A percentile compares a stretch with the other conserved stretches of the same genome.
Evolutionary conservation across 2,329 filamentous ascomycete genomes (phyloP).

Genomic region (Ilyonectria sp.): DNA sequence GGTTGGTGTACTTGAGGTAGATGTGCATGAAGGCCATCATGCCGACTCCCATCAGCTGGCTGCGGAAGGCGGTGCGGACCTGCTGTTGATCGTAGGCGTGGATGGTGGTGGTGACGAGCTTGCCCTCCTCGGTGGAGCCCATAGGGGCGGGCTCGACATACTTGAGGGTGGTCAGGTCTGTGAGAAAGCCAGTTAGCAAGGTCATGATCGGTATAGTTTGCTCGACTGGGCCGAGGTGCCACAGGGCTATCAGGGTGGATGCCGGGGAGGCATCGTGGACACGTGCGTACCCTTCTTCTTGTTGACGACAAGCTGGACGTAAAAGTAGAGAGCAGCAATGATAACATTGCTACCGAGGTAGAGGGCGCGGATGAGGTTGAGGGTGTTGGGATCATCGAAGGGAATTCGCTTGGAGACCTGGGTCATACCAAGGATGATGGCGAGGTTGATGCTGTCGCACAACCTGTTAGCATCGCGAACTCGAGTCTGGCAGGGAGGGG

Average conservation of each 20-base stretch:
- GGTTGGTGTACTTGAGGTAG: constrained; percentile 99
- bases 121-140: constrained; percentile 94
- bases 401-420: constrained; percentile 96
- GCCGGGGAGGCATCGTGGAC: not conserved
- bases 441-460: constrained; percentile 82
- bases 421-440: constrained; percentile 98
- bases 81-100: constrained; percentile 94
- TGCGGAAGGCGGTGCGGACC: constrained; percentile 87
- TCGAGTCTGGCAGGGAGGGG: constrained; percentile 31
- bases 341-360: constrained; percentile 80
- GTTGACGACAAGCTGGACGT: constrained; percentile 88
- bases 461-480: constrained; percentile 42
- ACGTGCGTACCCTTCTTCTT: constrained; percentile 89
- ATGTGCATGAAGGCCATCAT: constrained; percentile 99
- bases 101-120: constrained; percentile 96
- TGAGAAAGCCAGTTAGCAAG: constrained; percentile 29
- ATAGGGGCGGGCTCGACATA: constrained; percentile 97
- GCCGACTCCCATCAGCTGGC: constrained; percentile 93
- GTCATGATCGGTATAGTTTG: not conserved
- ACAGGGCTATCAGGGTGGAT: constrained; percentile 6
- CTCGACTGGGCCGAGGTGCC: not conserved
- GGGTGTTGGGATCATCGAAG: constrained; percentile 83
- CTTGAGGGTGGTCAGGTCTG: constrained; percentile 97
- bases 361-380: constrained; percentile 69
- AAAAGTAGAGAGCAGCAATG: constrained; percentile 88